Conservation (phyloP, 371 early-diverging fungal species). For the Antonospora locustae region DNA sequence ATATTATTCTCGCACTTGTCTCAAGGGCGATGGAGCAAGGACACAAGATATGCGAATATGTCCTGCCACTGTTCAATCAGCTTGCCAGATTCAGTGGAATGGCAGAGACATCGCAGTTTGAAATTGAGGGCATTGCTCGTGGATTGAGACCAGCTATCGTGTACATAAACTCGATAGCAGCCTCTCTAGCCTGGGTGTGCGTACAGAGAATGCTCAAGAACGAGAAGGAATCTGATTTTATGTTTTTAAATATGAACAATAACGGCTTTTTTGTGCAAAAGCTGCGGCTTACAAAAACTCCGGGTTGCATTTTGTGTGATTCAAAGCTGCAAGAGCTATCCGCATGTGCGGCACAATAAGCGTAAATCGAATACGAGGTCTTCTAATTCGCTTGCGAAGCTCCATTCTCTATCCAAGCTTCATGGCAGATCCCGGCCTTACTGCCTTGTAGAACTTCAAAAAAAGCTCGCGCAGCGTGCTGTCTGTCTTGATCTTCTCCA, state of each 20-base stretch:
- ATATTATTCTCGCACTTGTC: constrained; percentile 11
- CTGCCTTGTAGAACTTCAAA: too few relatives aligned
- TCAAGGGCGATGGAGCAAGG: not conserved
- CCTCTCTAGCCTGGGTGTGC: constrained; percentile 21
- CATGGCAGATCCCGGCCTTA: too few relatives aligned
- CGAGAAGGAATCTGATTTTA: constrained; percentile 28
- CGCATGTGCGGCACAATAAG: too few relatives aligned
- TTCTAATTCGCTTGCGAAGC: too few relatives aligned
- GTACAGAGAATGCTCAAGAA: not conserved
- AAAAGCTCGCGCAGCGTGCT: too few relatives aligned
- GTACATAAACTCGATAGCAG: constrained; percentile 46
- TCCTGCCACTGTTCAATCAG: not conserved
- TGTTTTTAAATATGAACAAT: constrained; percentile 34
- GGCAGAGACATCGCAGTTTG: constrained; percentile 19
- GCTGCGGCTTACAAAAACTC: too few relatives aligned
- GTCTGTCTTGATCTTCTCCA: constrained; percentile 28
- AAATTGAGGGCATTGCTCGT: constrained; percentile 12
- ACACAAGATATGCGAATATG: not conserved
- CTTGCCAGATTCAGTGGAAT: constrained; percentile 14
- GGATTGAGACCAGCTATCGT: constrained; percentile 35
- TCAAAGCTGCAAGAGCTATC: too few relatives aligned
- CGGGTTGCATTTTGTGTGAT: too few relatives aligned
- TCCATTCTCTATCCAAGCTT: too few relatives aligned
- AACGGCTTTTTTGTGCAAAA: too few relatives aligned
- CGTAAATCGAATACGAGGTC: too few relatives aligned